Evolutionary conservation across 1,284 basidiomycete species (phyloP), one percentile per base, ranked within the genome.

Genomic region (Ganoderma sinense): DNA sequence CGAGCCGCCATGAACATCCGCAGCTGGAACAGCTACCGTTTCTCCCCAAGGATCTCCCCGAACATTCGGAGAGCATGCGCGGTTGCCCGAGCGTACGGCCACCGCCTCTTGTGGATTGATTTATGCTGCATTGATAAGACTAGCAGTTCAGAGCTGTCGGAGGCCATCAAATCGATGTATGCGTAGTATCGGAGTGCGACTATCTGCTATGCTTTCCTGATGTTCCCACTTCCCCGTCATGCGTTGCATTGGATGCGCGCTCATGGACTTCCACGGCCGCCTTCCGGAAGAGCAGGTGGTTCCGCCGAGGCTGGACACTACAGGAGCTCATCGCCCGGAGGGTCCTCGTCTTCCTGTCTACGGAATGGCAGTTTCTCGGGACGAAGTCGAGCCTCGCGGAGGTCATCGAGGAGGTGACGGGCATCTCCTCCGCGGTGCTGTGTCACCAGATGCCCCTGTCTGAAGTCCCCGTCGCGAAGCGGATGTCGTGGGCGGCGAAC

Each of bases 191-290:
- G 31, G 4, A 16, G 33, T 8, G 56, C 56, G 14, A 33, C 33
- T 5, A 29, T 58, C 20, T 58, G 56, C 56, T 58, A 58, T 29
- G 56, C 56, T 4, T 58, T 36, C 56, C 56, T 18, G 56, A 58
- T 20, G 56, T 58, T 18, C 31, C 23, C 5, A 29, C 10, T 56
- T 56, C 53, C 11, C n/a, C 48, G 64, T 82, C 78, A 62, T 82
- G 81, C 1, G 81, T 80, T 71, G 82, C 78, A 10, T 69, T 78
- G 11, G 62, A 26, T 18, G 20, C n/a, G 11, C 62, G 41, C 10
- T 45, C 62, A 45, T 45, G 62, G 43, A 48, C 26, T 11, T 29
- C 62, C 36, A 45, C 26, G n/a, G 62, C 13, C 18, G 31, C n/a
- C 29, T 64, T 64, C 45, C 26, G 63, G 4, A 64, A 51, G 51